Evolutionary conservation across 768 basidiomycete species (phyloP).

Genomic region (Trametopsis cervina): DNA sequence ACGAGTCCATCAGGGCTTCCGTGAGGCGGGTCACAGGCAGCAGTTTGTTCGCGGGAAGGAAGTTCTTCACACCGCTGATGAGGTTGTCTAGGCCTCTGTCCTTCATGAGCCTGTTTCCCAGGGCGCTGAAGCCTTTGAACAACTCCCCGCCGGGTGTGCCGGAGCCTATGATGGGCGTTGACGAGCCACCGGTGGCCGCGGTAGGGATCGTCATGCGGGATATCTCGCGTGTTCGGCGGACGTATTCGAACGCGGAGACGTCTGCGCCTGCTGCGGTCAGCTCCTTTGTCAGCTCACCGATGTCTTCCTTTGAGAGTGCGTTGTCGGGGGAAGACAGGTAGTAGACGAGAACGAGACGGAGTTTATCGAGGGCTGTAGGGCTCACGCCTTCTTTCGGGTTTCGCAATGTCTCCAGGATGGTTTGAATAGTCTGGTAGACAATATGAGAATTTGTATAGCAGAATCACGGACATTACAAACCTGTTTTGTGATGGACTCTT

Average conservation of each 20-base stretch:
- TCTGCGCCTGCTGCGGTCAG: conserved; percentile 79
- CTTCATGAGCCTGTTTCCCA: conserved; percentile 85
- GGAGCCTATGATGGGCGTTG: conserved; percentile 61
- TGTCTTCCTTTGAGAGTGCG: conserved; percentile 79
- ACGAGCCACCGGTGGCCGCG: conserved; percentile 42
- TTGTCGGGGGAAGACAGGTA: conserved; percentile 85
- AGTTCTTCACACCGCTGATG: conserved; percentile 96
- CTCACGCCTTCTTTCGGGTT: conserved; percentile 55
- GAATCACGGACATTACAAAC: conserved; percentile 28
- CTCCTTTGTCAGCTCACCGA: conserved; percentile 82
- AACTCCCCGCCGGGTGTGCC: conserved; percentile 77
- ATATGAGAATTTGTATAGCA: background rate
- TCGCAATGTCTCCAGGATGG: conserved; percentile 85
- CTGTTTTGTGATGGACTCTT: conserved; percentile 87
- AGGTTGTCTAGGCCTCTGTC: conserved; percentile 96
- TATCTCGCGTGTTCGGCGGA: conserved; percentile 86
- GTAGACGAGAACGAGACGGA: conserved; percentile 91
- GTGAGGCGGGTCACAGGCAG: conserved; percentile 87
- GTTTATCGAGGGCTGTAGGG: conserved; percentile 76
- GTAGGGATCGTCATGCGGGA: conserved; percentile 82
- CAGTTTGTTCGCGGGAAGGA: conserved; percentile 91
- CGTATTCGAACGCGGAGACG: conserved; percentile 82
- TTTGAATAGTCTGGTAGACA: conserved; percentile 52
- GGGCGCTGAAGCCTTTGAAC: conserved; percentile 87
- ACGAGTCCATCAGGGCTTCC: conserved; percentile 97